Evolutionary conservation across 1,284 basidiomycete species (phyloP), one percentile per base, ranked within the genome.

Genomic region (Pascua guehoae): DNA sequence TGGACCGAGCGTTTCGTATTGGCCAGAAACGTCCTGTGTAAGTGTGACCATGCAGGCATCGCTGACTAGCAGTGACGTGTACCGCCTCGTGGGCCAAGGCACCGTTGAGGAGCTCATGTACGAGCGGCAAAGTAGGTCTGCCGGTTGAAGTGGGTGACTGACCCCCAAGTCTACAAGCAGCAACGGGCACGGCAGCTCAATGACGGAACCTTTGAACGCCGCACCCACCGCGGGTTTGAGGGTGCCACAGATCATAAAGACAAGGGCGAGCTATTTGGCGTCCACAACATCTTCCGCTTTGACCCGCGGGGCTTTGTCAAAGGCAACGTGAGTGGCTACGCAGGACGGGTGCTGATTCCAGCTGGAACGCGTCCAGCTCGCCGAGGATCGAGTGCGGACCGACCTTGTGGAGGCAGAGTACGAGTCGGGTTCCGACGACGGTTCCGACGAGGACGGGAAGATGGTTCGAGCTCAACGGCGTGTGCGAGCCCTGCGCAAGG

Each of bases 21-120:
- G 82, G 82, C 7, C 82, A 83, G 64, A 79, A 76, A 38, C 75
- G 80, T 36, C 74, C 80, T 7, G 82, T 83, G 55, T 76, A 54
- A 60, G 71, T 57, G 12, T n/a, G 18, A 10, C 37, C 14, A 39
- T 14, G 15, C 7, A 32, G 24, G 24, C 24, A 32, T 32, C 24
- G n/a, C 54, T 56, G 41, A 56, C 32, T 1, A 7, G 4, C 53
- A 74, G 74, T 5, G 72, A 78, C 17, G 81, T 83, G 0, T 79
- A 81, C 58, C 79, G 80, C 14, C 68, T 83, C 46, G 76, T 83
- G n/a, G 79, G 77, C 9, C 74, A 76, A 15, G 81, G 80, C 3
- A 82, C 81, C 0, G 70, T 81, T 18, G 80, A 81, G 56, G 77
- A 80, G 65, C 60, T 75, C 14, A 75, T 71, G 55, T 79, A 79